Evolutionary conservation across 805 yeast species (phyloP), one percentile per base, ranked within the genome.

Genomic region (Kazachstania martiniae): DNA sequence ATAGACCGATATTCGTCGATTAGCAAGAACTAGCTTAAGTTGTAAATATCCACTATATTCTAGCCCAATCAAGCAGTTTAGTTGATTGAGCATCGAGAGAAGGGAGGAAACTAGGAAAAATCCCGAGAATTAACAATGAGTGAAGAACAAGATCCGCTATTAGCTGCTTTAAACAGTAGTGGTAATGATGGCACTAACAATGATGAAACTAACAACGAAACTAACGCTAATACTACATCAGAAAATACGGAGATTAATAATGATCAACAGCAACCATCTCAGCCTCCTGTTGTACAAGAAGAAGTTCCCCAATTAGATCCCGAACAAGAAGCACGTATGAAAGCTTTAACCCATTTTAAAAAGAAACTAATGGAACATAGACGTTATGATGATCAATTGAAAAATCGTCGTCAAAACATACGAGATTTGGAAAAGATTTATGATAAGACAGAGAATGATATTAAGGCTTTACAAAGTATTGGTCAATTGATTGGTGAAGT

Each of bases 401-500:
- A 85, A 57, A 85, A 77, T 27, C 67, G 87, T 39, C 73, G 98
- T 44, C 62, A 82, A 50, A 73, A 78, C 42, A 82, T 91, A 63
- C 77, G 86, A 57, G 93, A 72, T 45, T 61, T 86, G 43, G 95
- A 86, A 42, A 76, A 74, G 47, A 77, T 77, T 40, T 91, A 75
- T 58, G 89, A 81, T 37, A 86, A 85, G 66, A 89, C 98, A 2
- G 99, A 91, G 57, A 84, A 86, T 46, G 98, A 91, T 50, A 91
- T 91, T 58, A 89, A 86, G 62, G 97, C 97, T 12, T 68, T 91
- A 43, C 98, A 91, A 61, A 79, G 93, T 42, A 94, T 91, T 40
- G 98, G 98, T 3, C 98, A 91, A 61, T 77, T 91, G 52, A 82
- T 91, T 44, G 98, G 98, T 36, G 98, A 91, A 59, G 94, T 91